A percentile compares a stretch with the other conserved stretches of the same genome.
phyloP scores from a whole-genome alignment of 1,284 basidiomycete species.

The Pyrrhoderma lamaoense region DNA sequence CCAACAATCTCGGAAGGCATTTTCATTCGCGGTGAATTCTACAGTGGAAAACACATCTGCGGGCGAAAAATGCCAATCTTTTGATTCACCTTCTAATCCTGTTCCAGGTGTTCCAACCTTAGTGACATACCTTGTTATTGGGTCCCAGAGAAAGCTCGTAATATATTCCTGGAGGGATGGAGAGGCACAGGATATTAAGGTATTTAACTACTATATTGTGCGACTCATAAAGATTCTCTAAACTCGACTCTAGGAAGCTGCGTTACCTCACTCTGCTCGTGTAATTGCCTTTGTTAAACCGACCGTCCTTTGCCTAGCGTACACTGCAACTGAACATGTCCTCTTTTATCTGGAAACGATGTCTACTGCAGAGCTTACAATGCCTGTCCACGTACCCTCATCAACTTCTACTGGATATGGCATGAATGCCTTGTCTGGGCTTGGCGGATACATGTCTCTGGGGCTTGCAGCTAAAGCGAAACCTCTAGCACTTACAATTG shows the following conservation, averaged over 20 bases:
- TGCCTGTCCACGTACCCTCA: constrained; percentile 38
- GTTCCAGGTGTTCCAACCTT: constrained; percentile 47
- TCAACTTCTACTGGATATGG: constrained; percentile 38
- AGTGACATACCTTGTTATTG: constrained; percentile 76
- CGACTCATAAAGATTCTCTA: constrained; percentile 9
- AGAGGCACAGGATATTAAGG: constrained; percentile 69
- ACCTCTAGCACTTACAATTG: constrained; percentile 54
- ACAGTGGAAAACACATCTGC: constrained; percentile 40
- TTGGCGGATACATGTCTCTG: constrained; percentile 86
- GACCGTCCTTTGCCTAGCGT: constrained; percentile 66
- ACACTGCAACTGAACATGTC: constrained; percentile 67
- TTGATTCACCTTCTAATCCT: constrained; percentile 19
- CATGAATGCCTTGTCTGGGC: constrained; percentile 68
- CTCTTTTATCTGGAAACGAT: constrained; percentile 62
- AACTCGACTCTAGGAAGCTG: constrained; percentile 53
- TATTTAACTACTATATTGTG: constrained; percentile 28
- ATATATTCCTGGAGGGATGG: constrained; percentile 86
- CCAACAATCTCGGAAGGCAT: constrained; percentile 67
- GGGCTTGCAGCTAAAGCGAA: constrained; percentile 70
- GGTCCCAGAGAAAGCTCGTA: constrained; percentile 79
- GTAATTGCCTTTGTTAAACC: constrained; percentile 61
- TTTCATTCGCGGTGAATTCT: constrained; percentile 73
- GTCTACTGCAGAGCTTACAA: constrained; percentile 49
- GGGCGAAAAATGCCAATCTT: constrained; percentile 20
- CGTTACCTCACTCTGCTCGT: constrained; percentile 81